Evolutionary conservation across 257 asterid species (phyloP).

Genomic region (Sherardia arvensis): DNA sequence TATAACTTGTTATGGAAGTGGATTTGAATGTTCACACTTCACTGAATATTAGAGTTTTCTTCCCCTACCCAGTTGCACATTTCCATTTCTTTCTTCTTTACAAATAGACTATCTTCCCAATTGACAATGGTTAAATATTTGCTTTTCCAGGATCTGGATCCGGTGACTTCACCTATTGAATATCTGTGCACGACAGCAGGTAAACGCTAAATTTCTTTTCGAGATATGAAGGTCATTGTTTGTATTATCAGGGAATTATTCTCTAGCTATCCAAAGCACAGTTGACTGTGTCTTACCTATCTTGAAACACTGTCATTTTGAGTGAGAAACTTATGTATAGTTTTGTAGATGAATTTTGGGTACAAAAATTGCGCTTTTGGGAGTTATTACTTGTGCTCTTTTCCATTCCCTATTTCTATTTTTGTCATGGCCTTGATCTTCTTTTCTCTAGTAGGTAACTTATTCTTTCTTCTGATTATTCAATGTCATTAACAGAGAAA

Average conservation of each 20-base stretch:
- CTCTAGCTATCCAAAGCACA: slow-evolving; percentile 2
- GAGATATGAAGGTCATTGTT: slow-evolving; percentile 14
- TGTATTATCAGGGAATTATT: slow-evolving; percentile 2
- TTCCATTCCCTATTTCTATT: not conserved
- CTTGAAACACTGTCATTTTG: not conserved
- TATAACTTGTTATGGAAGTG: not conserved
- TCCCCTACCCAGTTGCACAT: not conserved
- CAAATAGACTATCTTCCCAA: not conserved
- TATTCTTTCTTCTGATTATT: slow-evolving; percentile 1
- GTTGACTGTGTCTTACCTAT: not conserved
- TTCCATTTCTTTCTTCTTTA: not conserved
- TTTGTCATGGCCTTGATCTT: not conserved
- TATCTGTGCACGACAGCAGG: slow-evolving; percentile 95
- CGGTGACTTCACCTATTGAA: slow-evolving; percentile 61
- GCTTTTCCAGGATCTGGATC: slow-evolving; percentile 76
- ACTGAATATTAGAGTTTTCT: not conserved
- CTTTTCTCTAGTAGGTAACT: not conserved
- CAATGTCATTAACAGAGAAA: slow-evolving; percentile 49
- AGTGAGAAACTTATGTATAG: not conserved
- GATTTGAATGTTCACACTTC: not conserved
- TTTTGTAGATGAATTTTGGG: not conserved
- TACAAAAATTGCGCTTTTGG: not conserved
- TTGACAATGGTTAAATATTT: slow-evolving; percentile 3
- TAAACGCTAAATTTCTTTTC: slow-evolving; percentile 39
- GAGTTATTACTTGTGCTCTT: not conserved